A percentile compares a stretch with the other conserved stretches of the same genome.
Evolutionary conservation across 139 green algal species (phyloP).

Genomic region (Klebsormidium nitens): DNA sequence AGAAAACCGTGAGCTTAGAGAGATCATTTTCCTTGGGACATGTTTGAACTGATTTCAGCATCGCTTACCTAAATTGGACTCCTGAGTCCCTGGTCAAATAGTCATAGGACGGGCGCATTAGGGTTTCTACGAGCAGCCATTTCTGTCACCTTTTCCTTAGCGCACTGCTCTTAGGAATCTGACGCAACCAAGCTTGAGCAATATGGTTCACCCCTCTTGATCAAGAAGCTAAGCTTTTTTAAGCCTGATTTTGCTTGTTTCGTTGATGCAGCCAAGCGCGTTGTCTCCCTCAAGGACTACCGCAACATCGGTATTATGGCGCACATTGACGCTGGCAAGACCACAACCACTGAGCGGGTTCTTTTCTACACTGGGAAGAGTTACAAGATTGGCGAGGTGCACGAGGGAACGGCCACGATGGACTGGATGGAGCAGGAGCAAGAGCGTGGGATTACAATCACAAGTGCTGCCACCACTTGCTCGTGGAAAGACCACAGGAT

Average conservation of each 20-base stretch:
- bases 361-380: constrained; percentile 97
- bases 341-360: constrained; percentile 95
- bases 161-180: too few species aligned
- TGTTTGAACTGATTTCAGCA: too few species aligned
- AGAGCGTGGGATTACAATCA: constrained; percentile 99
- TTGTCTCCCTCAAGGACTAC: constrained; percentile 76
- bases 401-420: constrained; percentile 97
- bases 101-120: too few species aligned
- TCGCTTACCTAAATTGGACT: too few species aligned
- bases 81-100: too few species aligned
- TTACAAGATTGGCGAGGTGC: constrained; percentile 99
- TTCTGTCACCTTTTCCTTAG: too few species aligned
- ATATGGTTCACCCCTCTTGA: too few species aligned
- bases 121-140: too few species aligned
- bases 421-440: constrained; percentile 91
- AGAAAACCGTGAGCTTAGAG: too few species aligned
- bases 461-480: constrained; percentile 93
- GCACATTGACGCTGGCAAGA: constrained; percentile 69
- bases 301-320: constrained; percentile 99
- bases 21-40: too few species aligned
- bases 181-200: too few species aligned
- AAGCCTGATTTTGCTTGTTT: background rate
- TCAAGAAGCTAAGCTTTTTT: too few species aligned
- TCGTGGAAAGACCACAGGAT: constrained; percentile 92
- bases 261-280: constrained; percentile 13